phyloP scores from a whole-genome alignment of 2,329 filamentous ascomycete species.

The Sporothrix humicola region DNA sequence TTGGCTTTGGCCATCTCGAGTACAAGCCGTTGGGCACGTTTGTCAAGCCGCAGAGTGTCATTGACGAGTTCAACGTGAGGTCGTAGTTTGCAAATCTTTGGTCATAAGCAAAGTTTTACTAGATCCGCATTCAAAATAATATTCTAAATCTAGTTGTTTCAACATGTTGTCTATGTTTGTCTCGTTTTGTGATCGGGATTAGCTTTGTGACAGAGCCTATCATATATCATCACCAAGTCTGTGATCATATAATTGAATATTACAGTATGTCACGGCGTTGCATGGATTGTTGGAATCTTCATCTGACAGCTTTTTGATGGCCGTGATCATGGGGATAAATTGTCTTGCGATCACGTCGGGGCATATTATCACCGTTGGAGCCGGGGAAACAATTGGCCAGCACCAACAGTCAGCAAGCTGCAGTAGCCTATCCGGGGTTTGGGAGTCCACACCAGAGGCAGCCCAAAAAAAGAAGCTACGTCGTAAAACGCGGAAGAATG shows the following conservation, averaged over 20 bases:
- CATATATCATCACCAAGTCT: no score
- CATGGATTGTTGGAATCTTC: background rate
- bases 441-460: background rate
- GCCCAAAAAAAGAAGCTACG: background rate
- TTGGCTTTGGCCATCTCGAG: slow-evolving; percentile 55
- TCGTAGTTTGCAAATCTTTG: background rate
- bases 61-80: slow-evolving; percentile 53
- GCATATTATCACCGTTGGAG: background rate
- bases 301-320: no score
- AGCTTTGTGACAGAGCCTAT: no score
- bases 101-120: no score
- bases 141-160: no score
- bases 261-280: no score
- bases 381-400: background rate
- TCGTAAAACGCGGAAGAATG: no score
- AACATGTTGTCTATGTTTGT: no score
- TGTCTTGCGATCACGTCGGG: background rate
- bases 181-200: no score
- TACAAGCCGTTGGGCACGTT: slow-evolving; percentile 57
- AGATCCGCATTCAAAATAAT: no score
- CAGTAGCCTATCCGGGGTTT: background rate
- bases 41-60: slow-evolving; percentile 57
- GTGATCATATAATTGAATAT: background rate
- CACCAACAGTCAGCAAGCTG: background rate
- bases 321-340: background rate